Base-by-base conservation (phyloP, 495 filamentous ascomycete genomes). In the Cladorrhinum samala region DNA sequence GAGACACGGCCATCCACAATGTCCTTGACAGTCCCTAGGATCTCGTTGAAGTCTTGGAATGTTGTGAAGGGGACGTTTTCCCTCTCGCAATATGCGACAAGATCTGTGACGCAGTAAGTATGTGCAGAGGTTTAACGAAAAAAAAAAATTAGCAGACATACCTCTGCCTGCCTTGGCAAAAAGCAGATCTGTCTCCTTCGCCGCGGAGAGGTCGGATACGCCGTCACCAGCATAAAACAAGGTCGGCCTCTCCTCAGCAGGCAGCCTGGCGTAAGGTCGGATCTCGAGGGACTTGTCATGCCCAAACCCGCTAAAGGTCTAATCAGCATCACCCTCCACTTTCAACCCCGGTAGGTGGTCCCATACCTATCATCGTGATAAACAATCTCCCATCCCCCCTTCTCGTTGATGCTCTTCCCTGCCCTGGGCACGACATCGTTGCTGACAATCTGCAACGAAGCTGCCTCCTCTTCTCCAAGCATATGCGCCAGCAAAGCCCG, bases 211-310 rank as follows among this genome's bases (percentile, higher is more conserved):
- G 63, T 96, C 91, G 1, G 87, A 92, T 0, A 95, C 88, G 21
- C 91, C 91, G 54, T 96, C 91, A 44, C 91, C 91, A 20, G 90
- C 91, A 59, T 96, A 96, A 56, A 95, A 84, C 66, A 95, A 78
- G 9, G 78, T 80, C 0, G 91, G 91, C 49, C 89, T 75, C 52
- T 84, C 72, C 23, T 49, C 61, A 1, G 78, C 77, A 0, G 89
- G 85, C 9, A 93, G 76, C 41, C 68, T 64, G n/a, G 85, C 81
- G 65, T 96, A 96, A 1, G 85, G 87, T 57, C 87, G 83, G 60
- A 98, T 90, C 57, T 88, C 87, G 33, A 89, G 69, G 24, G 83
- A 88, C 78, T 98, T 96, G 76, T 98, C 92, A 60, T 98, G 92
- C 9, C 92, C 92, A 59, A 91, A 93, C 45, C 82, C 78, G 60